These are phyloP conservation scores for Mesostigma viride DNA, from an alignment of 139 green algal species.

Conservation along the genomic window DNA sequence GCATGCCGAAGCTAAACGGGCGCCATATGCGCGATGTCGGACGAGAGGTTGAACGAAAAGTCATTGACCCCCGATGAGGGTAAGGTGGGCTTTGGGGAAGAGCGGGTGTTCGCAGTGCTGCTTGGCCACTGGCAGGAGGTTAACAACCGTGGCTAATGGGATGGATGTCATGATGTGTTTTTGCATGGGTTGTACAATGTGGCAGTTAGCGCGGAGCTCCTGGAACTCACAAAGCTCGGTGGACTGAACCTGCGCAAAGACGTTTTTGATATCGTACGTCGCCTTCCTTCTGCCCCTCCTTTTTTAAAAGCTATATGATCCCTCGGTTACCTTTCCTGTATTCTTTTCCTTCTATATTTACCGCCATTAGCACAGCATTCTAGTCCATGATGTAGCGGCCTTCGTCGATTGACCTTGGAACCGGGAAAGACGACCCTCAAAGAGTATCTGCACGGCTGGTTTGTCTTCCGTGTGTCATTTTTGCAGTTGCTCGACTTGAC, in stretches of 20 bases:
- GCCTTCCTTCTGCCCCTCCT: background rate
- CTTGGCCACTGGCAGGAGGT: background rate
- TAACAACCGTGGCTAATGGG: background rate
- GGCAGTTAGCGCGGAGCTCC: background rate
- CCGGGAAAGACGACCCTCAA: no score
- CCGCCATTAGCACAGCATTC: no score
- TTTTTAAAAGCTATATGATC: background rate
- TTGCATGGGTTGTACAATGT: no score
- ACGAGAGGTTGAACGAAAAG: no score
- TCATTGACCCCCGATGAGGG: no score
- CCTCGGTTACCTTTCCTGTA: no score
- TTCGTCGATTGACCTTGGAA: background rate
- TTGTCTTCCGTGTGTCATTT: background rate
- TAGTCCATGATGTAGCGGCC: background rate
- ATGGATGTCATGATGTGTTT: background rate
- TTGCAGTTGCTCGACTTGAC: slow-evolving; percentile 16
- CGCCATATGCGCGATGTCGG: no score
- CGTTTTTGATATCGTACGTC: slow-evolving; percentile 10
- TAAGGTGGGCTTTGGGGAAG: no score
- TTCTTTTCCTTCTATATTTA: no score
- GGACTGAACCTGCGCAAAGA: slow-evolving; percentile 15
- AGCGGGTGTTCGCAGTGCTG: background rate
- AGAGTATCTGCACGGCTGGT: background rate
- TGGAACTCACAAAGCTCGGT: background rate
- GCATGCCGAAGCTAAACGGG: no score